Evolutionary conservation across 257 asterid species (phyloP), one percentile per base, ranked within the genome.

Genomic region (Solanum sejunctum): DNA sequence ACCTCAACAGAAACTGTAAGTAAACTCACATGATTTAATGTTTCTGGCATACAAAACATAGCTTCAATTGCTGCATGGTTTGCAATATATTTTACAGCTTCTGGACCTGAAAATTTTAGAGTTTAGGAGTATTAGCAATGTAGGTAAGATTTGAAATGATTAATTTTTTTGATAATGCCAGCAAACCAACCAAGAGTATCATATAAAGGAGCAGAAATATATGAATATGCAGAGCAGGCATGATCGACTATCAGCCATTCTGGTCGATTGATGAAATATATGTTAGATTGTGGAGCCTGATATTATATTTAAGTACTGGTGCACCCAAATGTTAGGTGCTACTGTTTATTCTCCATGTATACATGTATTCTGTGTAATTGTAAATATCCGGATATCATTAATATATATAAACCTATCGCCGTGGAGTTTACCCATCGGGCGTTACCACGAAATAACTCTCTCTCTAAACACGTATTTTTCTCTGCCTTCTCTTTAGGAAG

Each of bases 181-280:
- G 41, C 78, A 67, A 32, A 89, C 93, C 55, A 26, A 92, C 97
- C 97, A 47, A 93, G 88, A n/a, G 97, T 93, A 86, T 93, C 96
- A 77, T 93, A 93, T 84, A 93, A 88, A 75, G 97, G 97, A 72
- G 92, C 94, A 1, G 96, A 91, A 81, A 90, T 80, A 83, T 84
- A 88, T 69, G 97, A 92, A 88, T 90, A 93, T 4, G 96, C 94
- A 8, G 94, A 85, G 91, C 97, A 93, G 86, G 96, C 97, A 89
- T 93, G 97, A 84, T 93, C 96, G 61, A 89, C 91, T 72, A 93
- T 83, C 23, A 92, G 67, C 97, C 97, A 91, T 87, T 93, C 96
- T 6, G 97, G 94, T 69, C 94, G 89, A 85, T 93, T 93, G 85
- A 92, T 87, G 21, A 93, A 92, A 88, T 92, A 93, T 20, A 93